Base-by-base conservation (phyloP, 2,329 filamentous ascomycete species). In the Plectosphaerella plurivora region DNA sequence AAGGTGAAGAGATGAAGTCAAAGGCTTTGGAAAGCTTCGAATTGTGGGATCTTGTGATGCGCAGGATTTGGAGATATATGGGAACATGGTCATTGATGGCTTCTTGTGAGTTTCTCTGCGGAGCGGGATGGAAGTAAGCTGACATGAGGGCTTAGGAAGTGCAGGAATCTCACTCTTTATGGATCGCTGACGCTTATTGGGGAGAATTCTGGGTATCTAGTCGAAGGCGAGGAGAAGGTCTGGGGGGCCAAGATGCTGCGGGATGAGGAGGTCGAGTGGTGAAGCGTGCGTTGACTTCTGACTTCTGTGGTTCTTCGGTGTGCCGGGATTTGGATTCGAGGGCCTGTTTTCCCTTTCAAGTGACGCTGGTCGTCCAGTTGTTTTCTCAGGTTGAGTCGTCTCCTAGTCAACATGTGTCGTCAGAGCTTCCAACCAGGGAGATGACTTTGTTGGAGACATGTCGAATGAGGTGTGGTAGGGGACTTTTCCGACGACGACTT, bases 111-210 rank as follows among this genome's bases (percentile, higher is more conserved):
- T 66, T 24, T 46, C 14, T 61, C 25, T 61, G 54, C 14, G 9
- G 2, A n/a, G 20, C 28, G 67, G 63, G 46, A 46, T 9, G 39
- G 20, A 9, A 10, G 39, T 7, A 49, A 48, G 49, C 52, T 54
- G 46, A 54, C 50, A 22, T 44, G 35, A 4, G 3, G 15, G 10
- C 5, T 22, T 10, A 70, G 67, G 51, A 73, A 68, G 56, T 78
- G 75, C 61, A 69, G 67, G 53, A 67, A 60, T 4, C 63, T 78
- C 47, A 66, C 72, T 8, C 69, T 76, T 5, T 76, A 77, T 53
- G 72, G 73, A 39, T 75, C 72, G 2, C 57, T 78, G 53, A 77
- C 73, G 0, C 68, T 77, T 25, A 71, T 78, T 37, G 75, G 75
- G 45, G 64, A 68, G 37, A 63, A 69, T 45, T 78, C 74, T 28